These are phyloP conservation scores for Lasiodiplodia sp. DNA, from an alignment of 2,329 filamentous ascomycete species.

Conservation along the genomic window DNA sequence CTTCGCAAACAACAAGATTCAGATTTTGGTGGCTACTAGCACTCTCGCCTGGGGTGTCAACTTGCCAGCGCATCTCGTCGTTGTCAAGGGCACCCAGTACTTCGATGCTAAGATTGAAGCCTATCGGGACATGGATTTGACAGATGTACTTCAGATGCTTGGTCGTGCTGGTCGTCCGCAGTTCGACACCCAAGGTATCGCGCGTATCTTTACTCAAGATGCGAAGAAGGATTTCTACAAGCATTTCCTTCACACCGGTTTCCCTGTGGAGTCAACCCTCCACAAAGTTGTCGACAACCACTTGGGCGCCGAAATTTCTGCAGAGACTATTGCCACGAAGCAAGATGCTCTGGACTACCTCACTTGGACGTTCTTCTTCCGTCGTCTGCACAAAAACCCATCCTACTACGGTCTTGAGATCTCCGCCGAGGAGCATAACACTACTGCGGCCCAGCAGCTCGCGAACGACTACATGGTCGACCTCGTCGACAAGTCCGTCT, in stretches of 20 bases:
- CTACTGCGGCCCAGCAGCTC: slow-evolving; percentile 79
- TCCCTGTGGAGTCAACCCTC: slow-evolving; percentile 94
- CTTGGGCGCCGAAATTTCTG: slow-evolving; percentile 91
- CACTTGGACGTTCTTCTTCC: slow-evolving; percentile 99
- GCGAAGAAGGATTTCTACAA: slow-evolving; percentile 99
- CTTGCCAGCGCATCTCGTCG: slow-evolving; percentile 91
- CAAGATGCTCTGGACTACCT: slow-evolving; percentile 97
- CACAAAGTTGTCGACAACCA: slow-evolving; percentile 98
- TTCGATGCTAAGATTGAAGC: slow-evolving; percentile 98
- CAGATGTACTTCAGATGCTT: slow-evolving; percentile 97
- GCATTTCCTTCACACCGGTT: slow-evolving; percentile 97
- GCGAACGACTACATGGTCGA: slow-evolving; percentile 96
- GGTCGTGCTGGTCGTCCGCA: slow-evolving; percentile 94
- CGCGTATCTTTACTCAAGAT: slow-evolving; percentile 96
- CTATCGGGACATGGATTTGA: slow-evolving; percentile 98
- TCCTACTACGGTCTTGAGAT: slow-evolving; percentile 98
- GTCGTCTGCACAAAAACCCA: slow-evolving; percentile 95
- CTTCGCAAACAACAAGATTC: slow-evolving; percentile 97
- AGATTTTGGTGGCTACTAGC: slow-evolving; percentile 93
- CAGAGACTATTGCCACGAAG: slow-evolving; percentile 90
- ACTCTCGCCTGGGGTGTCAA: slow-evolving; percentile 99
- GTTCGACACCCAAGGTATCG: slow-evolving; percentile 95
- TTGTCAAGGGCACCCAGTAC: slow-evolving; percentile 98
- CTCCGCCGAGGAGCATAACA: slow-evolving; percentile 89
- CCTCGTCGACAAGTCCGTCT: slow-evolving; percentile 86